Evolutionary conservation across 2,329 filamentous ascomycete species (phyloP), one percentile per base, ranked within the genome.

Genomic region (Aspergillus pseudonomiae): DNA sequence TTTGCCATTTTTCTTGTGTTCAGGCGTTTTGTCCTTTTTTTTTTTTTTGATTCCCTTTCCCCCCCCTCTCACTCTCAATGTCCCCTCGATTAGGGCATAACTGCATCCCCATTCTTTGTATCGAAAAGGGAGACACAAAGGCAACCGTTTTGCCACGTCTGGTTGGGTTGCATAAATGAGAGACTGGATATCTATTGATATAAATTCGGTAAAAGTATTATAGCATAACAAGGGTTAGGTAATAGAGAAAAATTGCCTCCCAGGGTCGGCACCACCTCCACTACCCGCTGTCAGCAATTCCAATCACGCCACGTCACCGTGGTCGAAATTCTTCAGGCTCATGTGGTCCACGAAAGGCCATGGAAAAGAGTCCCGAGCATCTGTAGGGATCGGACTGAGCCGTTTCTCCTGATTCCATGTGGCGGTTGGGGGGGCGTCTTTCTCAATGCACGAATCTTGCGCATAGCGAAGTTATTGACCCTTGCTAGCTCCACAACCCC

Each of bases 271-370:
- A n/a, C n/a, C n/a, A n/a, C 36, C 52, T 55, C 52, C 52, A 55
- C 52, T 55, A 55, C 32, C 52, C 52, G 52, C 52, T 55, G 52
- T 55, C 52, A 55, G 32, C 52, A 55, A 55, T 26, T 36, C 10
- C 52, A 55, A 39, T 26, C 52, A 39, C 21, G 52, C 52, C 52
- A 55, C 52, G 52, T 54, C 50, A 54, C 21, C 3, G 21, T n/a
- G 48, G 26, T 53, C 24, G 4, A 1, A 53, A 53, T 54, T 54
- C 50, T 54, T 54, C 50, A 54, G n/a, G 19, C 19, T 36, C n/a
- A 55, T 55, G 32, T 39, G 32, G 52, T 30, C 32, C 16, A 7
- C 19, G 26, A 39, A 24, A 14, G 7, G 19, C 32, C 32, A 21
- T 26, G 52, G 52, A 55, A 55, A 55, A 54, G n/a, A 36, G 7